A percentile compares a stretch with the other conserved stretches of the same genome.
phyloP scores from a whole-genome alignment of 164 flowering plant genomes.

The Chimonanthus salicifolius region DNA sequence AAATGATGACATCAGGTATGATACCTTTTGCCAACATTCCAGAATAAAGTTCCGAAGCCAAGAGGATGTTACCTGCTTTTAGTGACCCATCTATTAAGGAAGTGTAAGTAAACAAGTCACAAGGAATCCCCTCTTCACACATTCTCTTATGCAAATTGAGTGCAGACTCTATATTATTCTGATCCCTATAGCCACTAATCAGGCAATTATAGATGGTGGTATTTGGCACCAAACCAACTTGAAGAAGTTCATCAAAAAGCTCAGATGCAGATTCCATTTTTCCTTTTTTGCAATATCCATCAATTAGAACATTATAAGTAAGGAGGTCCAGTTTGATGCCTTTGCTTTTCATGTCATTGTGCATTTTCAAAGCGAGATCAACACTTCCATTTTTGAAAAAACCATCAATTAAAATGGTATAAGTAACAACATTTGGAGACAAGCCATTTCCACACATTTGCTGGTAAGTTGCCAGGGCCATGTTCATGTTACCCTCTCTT shows the following conservation, averaged over 20 bases:
- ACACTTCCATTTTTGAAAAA: slow-evolving; percentile 43
- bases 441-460: slow-evolving; percentile 56
- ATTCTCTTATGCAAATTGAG: slow-evolving; percentile 47
- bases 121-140: slow-evolving; percentile 42
- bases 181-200: slow-evolving; percentile 57
- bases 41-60: slow-evolving; percentile 46
- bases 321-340: slow-evolving; percentile 48
- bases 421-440: slow-evolving; percentile 56
- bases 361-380: slow-evolving; percentile 54
- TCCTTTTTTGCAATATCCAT: slow-evolving; percentile 57
- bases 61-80: slow-evolving; percentile 39
- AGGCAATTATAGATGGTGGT: slow-evolving; percentile 49
- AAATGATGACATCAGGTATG: slow-evolving; percentile 45
- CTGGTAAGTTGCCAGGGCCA: slow-evolving; percentile 37
- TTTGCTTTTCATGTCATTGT: slow-evolving; percentile 42
- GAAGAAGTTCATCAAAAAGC: slow-evolving; percentile 47
- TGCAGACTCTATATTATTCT: slow-evolving; percentile 53
- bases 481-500: slow-evolving; percentile 34
- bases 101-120: slow-evolving; percentile 60
- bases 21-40: slow-evolving; percentile 63
- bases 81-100: slow-evolving; percentile 61
- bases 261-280: slow-evolving; percentile 57
- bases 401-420: slow-evolving; percentile 56
- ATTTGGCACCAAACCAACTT: slow-evolving; percentile 57
- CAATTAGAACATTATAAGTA: slow-evolving; percentile 57